Base-by-base conservation (phyloP, 495 filamentous ascomycete species). In the Aspergillus sparsus region DNA sequence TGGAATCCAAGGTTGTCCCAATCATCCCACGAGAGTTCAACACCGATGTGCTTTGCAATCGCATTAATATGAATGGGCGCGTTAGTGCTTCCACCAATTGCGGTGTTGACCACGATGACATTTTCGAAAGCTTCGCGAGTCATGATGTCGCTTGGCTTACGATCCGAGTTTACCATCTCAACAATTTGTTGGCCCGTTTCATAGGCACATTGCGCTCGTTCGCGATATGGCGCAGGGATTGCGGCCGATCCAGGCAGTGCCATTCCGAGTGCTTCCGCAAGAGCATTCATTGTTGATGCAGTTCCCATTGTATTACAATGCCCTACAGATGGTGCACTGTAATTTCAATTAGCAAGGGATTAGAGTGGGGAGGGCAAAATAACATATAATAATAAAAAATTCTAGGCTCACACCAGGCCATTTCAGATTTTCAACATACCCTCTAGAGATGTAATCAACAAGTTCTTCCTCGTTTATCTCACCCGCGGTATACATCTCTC, bases 261-360 rank as follows among this genome's bases (percentile, higher is more conserved):
- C 82, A 84, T 84, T 15, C 82, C 82, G 0, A 84, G 70, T 3
- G 82, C 80, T 64, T 83, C 82, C 45, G 79, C 79, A 0, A 83
- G 71, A 3, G 81, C 80, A 59, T 83, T 83, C 81, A 84, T 84
- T 0, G 82, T 84, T 6, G 80, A 83, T 13, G 82, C 82, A 16
- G 81, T 84, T 49, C 81, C 81, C 81, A 84, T 83, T 9, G 80
- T 83, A 57, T 83, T 83, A 62, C 82, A 84, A 52, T 83, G 80
- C 32, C 82, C 82, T 15, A 71, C 80, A 8, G 80, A 82, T 5
- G 80, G 80, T 9, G 79, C 76, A 35, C 77, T 80, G 16, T 45
- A 13, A 42, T 6, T 34, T 67, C 47, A 70, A 64, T 55, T 51
- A 41, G 7, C 3, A 46, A 21, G 16, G 11, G 9, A 21, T 21